phyloP scores from a whole-genome alignment of 441 rosid species.

The Melastoma candidum region DNA sequence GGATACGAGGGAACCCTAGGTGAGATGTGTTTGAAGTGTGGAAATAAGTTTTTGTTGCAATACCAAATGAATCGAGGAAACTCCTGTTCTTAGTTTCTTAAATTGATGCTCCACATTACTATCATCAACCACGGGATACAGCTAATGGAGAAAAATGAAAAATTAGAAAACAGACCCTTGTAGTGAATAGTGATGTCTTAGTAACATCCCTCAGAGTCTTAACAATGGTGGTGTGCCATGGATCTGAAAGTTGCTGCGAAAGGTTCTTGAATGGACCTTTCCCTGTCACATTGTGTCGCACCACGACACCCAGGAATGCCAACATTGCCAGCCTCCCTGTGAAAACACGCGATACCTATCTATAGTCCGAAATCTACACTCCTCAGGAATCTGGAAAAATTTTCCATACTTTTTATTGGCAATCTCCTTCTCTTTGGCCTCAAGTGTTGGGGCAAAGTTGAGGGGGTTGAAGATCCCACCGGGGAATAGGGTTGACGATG shows the following conservation, averaged over 20 bases:
- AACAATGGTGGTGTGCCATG: constrained; percentile 97
- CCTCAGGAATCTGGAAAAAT: neutral
- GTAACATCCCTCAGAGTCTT: constrained; percentile 47
- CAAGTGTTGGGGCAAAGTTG: constrained; percentile 69
- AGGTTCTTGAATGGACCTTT: constrained; percentile 92
- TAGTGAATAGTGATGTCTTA: neutral
- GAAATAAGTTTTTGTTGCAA: too few species aligned
- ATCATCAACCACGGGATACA: too few species aligned
- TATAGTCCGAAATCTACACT: neutral
- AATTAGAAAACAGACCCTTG: too few species aligned
- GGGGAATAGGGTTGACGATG: constrained; percentile 86
- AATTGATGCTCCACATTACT: too few species aligned
- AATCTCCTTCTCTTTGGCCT: constrained; percentile 93
- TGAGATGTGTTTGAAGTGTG: too few species aligned
- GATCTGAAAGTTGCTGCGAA: constrained; percentile 87
- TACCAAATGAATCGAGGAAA: too few species aligned
- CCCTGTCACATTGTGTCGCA: constrained; percentile 92
- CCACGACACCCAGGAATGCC: constrained; percentile 79
- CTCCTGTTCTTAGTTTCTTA: too few species aligned
- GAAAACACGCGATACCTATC: neutral
- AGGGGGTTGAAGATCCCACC: constrained; percentile 91
- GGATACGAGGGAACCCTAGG: too few species aligned
- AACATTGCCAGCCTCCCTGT: constrained; percentile 97
- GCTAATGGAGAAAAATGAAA: too few species aligned
- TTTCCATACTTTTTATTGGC: constrained; percentile 55